Evolutionary conservation across 345 rosid genomes (phyloP), one percentile per base, ranked within the genome.

Genomic region (Raphanus raphanistrum): DNA sequence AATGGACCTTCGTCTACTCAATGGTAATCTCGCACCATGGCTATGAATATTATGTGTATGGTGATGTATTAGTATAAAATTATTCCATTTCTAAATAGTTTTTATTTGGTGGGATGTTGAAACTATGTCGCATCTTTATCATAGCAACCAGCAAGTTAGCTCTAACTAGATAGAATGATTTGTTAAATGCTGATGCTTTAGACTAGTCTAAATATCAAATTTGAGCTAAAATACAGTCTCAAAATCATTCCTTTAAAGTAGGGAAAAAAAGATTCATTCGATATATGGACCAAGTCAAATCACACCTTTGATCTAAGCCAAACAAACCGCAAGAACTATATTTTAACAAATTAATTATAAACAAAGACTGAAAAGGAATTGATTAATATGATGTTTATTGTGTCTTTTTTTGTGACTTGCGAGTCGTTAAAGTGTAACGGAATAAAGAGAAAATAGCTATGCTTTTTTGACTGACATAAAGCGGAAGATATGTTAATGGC

Each of bases 361-460:
- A 54, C 59, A 63, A 76, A 52, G 75, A 70, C 70, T 4, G 13
- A 35, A 68, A 48, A 26, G 10, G n/a, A 52, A 26, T 32, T 50
- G 45, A 35, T 63, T 36, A 70, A 55, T 36, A 38, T 64, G 5
- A 29, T 64, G 61, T 64, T 38, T 41, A 64, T 41, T 32, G 62
- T 64, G 27, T 31, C 8, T 29, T 72, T 45, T 45, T 11, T 66
- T 78, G 68, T 12, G 26, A 63, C 67, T 35, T 63, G n/a, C 16
- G 28, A 16, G 31, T 72, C 60, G 77, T 50, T 72, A 72, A 72
- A 78, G 73, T 33, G 27, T 72, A 48, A 67, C 70, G 50, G 78
- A 79, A 79, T 79, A 79, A 79, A 73, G 70, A 79, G 77, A 79
- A 73, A 67, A 72, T 78, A 73, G 13, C 55, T 26, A 67, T 5